A percentile compares a stretch with the other conserved stretches of the same genome.
Evolutionary conservation across 345 rosid genomes (phyloP).

Genomic region (Aurinia saxatilis): DNA sequence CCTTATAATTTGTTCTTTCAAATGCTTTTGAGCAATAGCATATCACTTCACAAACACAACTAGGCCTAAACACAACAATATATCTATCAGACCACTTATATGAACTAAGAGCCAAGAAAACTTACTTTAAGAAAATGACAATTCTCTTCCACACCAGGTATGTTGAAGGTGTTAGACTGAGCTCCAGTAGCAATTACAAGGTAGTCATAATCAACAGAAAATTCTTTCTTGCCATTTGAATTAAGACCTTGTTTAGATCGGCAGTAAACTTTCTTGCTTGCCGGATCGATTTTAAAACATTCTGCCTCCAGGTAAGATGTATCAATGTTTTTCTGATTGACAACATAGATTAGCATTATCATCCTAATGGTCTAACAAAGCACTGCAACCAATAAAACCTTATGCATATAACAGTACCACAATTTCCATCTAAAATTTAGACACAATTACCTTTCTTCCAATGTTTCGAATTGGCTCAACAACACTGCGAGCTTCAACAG

Average conservation of each 20-base stretch:
- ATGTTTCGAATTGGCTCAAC: slow-evolving; percentile 94
- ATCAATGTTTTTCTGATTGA: slow-evolving; percentile 48
- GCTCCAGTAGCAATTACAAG: slow-evolving; percentile 96
- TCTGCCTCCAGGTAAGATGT: slow-evolving; percentile 73
- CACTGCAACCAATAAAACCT: neutral
- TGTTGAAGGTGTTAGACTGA: slow-evolving; percentile 87
- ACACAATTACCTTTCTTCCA: slow-evolving; percentile 54
- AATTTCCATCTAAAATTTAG: neutral
- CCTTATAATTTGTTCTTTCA: no score
- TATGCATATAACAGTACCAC: neutral
- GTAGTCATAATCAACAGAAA: slow-evolving; percentile 77
- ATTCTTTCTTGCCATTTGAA: slow-evolving; percentile 57
- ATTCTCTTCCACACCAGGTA: slow-evolving; percentile 89
- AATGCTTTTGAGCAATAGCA: no score
- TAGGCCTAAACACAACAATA: no score
- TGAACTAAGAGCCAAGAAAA: neutral
- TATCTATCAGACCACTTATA: no score
- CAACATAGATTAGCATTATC: neutral
- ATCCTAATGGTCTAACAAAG: neutral
- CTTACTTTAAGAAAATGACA: slow-evolving; percentile 90
- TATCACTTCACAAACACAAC: no score
- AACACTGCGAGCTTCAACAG: slow-evolving; percentile 94
- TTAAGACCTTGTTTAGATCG: slow-evolving; percentile 39
- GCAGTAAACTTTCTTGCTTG: slow-evolving; percentile 72
- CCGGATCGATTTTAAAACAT: slow-evolving; percentile 77